Conservation (phyloP, 495 filamentous ascomycete genomes). For the Echria macrotheca region DNA sequence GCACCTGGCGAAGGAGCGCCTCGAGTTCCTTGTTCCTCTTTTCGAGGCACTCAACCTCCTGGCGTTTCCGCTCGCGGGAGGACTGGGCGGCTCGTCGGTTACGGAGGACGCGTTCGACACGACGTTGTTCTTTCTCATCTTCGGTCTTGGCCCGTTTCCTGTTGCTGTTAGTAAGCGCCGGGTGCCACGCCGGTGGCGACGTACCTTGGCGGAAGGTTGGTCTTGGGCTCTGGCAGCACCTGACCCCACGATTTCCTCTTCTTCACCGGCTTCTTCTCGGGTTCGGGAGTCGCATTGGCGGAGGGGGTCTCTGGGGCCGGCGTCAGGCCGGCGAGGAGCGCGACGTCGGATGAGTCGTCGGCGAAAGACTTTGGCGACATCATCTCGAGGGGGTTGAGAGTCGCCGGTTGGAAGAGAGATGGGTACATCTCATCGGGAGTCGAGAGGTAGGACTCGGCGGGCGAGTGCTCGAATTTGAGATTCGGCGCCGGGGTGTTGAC, state of each 20-base stretch:
- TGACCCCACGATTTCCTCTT: constrained; percentile 99
- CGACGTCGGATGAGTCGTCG: constrained; percentile 22
- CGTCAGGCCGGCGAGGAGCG: constrained; percentile 16
- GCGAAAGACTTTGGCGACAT: constrained; percentile 42
- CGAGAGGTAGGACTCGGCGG: constrained; percentile 49
- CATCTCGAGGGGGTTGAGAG: constrained; percentile 37
- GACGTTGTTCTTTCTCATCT: constrained; percentile 96
- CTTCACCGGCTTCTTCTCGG: constrained; percentile 77
- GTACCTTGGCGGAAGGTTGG: constrained; percentile 90
- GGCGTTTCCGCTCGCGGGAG: constrained; percentile 88
- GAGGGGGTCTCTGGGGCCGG: constrained; percentile 14
- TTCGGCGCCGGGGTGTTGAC: constrained; percentile 33
- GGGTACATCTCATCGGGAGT: constrained; percentile 47
- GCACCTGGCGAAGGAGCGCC: constrained; percentile 55
- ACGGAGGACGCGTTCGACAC: constrained; percentile 92
- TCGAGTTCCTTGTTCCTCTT: constrained; percentile 68
- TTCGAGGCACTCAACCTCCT: constrained; percentile 87
- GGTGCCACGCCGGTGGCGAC: constrained; percentile 21
- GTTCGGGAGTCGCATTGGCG: constrained; percentile 16
- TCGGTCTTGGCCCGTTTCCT: constrained; percentile 98
- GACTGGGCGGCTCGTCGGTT: constrained; percentile 96
- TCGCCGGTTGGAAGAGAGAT: constrained; percentile 40
- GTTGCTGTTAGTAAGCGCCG: constrained; percentile 14
- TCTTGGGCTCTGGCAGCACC: constrained; percentile 93
- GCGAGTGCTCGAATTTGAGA: constrained; percentile 46